phyloP scores from a whole-genome alignment of 2,329 filamentous ascomycete genomes.

The Neonectria sp. region DNA sequence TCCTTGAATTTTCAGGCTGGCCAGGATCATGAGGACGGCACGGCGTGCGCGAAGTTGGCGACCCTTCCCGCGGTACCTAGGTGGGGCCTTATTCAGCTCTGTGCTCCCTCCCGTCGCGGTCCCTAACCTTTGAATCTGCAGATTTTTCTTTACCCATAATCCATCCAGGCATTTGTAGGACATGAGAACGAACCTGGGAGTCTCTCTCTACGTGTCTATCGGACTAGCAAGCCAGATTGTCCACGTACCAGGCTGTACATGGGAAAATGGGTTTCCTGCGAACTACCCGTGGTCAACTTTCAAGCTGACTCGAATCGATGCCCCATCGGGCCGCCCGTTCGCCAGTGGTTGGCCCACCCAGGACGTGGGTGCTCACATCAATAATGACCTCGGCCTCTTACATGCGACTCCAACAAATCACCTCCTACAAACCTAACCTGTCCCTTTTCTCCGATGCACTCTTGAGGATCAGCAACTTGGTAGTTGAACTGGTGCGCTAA shows the following conservation, averaged over 20 bases:
- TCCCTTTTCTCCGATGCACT: neutral
- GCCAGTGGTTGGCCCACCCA: slow-evolving; percentile 21
- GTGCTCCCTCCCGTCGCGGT: slow-evolving; percentile 16
- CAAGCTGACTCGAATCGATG: slow-evolving; percentile 4
- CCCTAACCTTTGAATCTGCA: slow-evolving; percentile 14
- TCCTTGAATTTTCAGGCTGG: slow-evolving; percentile 18
- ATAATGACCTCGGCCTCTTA: slow-evolving; percentile 6
- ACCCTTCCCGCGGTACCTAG: neutral
- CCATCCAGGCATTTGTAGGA: neutral
- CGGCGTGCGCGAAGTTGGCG: slow-evolving; percentile 6
- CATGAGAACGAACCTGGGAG: neutral
- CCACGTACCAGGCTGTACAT: neutral
- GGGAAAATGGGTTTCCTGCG: neutral
- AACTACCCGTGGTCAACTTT: slow-evolving; percentile 14
- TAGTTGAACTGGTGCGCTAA: neutral
- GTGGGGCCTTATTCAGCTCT: slow-evolving; percentile 19
- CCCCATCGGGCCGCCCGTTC: slow-evolving; percentile 13
- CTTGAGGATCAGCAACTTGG: neutral
- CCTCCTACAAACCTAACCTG: neutral
- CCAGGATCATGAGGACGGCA: slow-evolving; percentile 10
- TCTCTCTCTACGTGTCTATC: neutral
- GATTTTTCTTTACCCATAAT: neutral
- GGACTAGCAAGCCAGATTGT: neutral
- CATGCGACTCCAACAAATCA: neutral
- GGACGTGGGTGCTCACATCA: slow-evolving; percentile 16